Evolutionary conservation across 2,329 filamentous ascomycete genomes (phyloP).

Genomic region (Pseudogymnoascus sp.): DNA sequence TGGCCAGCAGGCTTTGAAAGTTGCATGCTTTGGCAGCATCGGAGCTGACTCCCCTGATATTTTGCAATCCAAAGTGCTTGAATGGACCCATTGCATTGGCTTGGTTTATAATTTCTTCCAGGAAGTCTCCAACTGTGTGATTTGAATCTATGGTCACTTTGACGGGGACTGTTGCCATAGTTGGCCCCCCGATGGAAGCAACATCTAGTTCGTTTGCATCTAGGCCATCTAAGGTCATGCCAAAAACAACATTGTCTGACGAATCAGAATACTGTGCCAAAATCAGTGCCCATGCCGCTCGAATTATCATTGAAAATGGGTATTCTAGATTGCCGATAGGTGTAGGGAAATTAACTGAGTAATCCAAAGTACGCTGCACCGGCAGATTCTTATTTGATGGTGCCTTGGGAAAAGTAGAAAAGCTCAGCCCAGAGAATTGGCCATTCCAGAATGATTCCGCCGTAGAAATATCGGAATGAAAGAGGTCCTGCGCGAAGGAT

Average conservation of each 20-base stretch:
- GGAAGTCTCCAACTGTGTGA: slow-evolving; percentile 31
- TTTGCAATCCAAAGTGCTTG: slow-evolving; percentile 38
- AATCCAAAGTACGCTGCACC: background rate
- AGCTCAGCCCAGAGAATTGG: background rate
- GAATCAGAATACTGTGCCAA: slow-evolving; percentile 30
- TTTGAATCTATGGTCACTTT: slow-evolving; percentile 27
- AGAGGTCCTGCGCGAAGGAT: background rate
- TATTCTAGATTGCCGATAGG: background rate
- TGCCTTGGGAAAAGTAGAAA: background rate
- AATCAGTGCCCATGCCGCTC: slow-evolving; percentile 34
- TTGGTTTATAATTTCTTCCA: slow-evolving; percentile 38
- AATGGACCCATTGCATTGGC: slow-evolving; percentile 41
- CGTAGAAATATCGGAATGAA: background rate
- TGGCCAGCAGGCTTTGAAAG: slow-evolving; percentile 33
- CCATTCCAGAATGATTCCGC: background rate
- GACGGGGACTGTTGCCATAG: slow-evolving; percentile 36
- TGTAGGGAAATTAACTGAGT: background rate
- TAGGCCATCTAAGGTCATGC: slow-evolving; percentile 34
- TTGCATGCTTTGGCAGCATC: slow-evolving; percentile 33
- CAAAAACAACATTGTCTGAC: slow-evolving; percentile 32
- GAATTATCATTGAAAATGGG: slow-evolving; percentile 29
- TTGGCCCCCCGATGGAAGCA: slow-evolving; percentile 32
- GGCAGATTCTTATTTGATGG: background rate
- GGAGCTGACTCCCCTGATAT: slow-evolving; percentile 34
- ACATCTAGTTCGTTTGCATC: slow-evolving; percentile 31